Percentiles rank a stretch among this genome's conserved stretches.
Evolutionary conservation across 2,329 filamentous ascomycete genomes (phyloP).

Genomic region (Trichoderma sp.): DNA sequence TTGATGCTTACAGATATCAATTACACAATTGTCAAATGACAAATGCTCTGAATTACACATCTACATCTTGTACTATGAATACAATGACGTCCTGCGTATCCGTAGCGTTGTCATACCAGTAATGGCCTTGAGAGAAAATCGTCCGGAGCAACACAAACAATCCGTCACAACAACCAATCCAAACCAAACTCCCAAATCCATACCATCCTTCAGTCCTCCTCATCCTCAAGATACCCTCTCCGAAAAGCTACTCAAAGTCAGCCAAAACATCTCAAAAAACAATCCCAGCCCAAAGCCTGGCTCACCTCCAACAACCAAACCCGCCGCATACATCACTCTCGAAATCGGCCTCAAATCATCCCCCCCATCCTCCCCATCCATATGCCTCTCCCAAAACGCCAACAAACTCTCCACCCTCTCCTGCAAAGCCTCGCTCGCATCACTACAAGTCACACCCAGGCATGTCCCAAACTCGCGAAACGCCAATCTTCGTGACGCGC

Average conservation of each 20-base stretch:
- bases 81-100: neutral
- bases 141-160: neutral
- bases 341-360: constrained; percentile 52
- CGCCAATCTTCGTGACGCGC: constrained; percentile 38
- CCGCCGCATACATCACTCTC: constrained; percentile 55
- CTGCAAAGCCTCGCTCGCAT: constrained; percentile 32
- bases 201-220: neutral
- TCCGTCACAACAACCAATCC: neutral
- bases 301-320: constrained; percentile 54
- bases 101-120: neutral
- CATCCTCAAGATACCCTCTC: constrained; percentile 7
- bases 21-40: neutral
- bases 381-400: constrained; percentile 34
- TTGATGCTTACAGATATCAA: neutral
- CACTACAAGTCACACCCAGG: constrained; percentile 44
- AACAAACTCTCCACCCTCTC: constrained; percentile 29
- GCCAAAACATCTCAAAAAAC: neutral
- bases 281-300: constrained; percentile 25
- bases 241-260: constrained; percentile 17
- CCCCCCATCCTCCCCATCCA: constrained; percentile 28
- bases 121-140: neutral
- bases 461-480: constrained; percentile 55
- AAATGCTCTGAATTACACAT: neutral
- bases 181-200: neutral
- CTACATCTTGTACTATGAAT: neutral